Evolutionary conservation across 2,329 filamentous ascomycete genomes (phyloP).

Genomic region (Knufia fluminis): DNA sequence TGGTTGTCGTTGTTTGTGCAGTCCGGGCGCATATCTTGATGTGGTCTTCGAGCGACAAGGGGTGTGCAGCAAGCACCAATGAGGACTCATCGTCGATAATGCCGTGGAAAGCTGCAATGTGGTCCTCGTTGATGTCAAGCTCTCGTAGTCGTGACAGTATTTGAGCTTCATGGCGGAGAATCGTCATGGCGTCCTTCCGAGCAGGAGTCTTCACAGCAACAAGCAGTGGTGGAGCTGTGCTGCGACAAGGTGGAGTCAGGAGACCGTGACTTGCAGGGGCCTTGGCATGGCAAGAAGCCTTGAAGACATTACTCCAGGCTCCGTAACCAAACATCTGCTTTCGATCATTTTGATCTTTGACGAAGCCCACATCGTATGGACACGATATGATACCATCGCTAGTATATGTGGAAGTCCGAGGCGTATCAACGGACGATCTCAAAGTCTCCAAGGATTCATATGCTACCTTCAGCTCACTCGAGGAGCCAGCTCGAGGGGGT

Average conservation of each 20-base stretch:
- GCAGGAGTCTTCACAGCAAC: conserved; percentile 38
- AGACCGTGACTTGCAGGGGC: not conserved
- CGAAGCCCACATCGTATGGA: conserved; percentile 18
- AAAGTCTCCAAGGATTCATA: conserved; percentile 12
- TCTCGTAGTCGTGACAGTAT: conserved; percentile 32
- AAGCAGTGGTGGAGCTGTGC: conserved; percentile 20
- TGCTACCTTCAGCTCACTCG: conserved; percentile 8
- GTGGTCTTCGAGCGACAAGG: conserved; percentile 34
- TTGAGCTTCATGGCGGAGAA: conserved; percentile 35
- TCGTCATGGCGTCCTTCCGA: conserved; percentile 31
- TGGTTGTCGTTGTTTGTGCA: conserved; percentile 26
- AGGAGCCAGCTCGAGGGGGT: conserved; percentile 13
- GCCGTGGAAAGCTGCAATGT: conserved; percentile 39
- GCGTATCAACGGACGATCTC: conserved; percentile 3
- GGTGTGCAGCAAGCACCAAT: conserved; percentile 38
- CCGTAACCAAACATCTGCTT: conserved; percentile 36
- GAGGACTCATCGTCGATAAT: conserved; percentile 31
- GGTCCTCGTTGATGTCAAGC: conserved; percentile 26
- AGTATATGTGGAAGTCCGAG: not conserved
- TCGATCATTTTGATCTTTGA: conserved; percentile 20
- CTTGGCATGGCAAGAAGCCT: conserved; percentile 26
- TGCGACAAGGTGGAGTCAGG: conserved; percentile 30
- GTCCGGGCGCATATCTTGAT: conserved; percentile 29
- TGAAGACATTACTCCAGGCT: conserved; percentile 41
- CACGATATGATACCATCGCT: conserved; percentile 13